Evolutionary conservation across 306 rosid species (phyloP).

Genomic region (Trifolium subterraneum): DNA sequence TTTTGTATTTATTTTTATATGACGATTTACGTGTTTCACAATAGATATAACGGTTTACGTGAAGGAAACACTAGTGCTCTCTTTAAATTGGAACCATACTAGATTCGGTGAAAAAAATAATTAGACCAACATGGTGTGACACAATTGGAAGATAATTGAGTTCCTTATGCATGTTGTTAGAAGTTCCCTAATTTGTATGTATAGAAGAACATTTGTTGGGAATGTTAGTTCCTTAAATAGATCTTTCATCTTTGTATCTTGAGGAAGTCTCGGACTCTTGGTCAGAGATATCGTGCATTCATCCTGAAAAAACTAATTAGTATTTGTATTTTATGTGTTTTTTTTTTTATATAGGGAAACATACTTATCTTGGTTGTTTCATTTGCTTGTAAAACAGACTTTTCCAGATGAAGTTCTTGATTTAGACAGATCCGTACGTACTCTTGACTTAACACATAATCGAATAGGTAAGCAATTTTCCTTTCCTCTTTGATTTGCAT

Average conservation of each 20-base stretch:
- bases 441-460: slow-evolving; percentile 85
- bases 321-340: background rate
- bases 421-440: slow-evolving; percentile 78
- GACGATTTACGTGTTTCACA: background rate
- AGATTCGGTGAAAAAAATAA: background rate
- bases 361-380: slow-evolving; percentile 27
- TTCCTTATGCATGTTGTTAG: background rate
- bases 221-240: background rate
- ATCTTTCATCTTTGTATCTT: background rate
- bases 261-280: background rate
- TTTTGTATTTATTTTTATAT: background rate
- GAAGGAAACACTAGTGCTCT: background rate
- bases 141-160: background rate
- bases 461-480: slow-evolving; percentile 65
- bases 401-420: slow-evolving; percentile 87
- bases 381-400: slow-evolving; percentile 51
- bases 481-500: background rate
- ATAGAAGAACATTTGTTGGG: background rate
- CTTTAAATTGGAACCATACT: background rate
- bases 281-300: background rate
- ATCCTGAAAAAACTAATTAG: too few relatives aligned
- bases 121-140: background rate
- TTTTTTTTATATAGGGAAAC: slow-evolving; percentile 4
- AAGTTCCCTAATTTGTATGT: background rate
- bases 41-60: background rate